phyloP scores from a whole-genome alignment of 371 early-diverging fungal genomes.

The Mucor indicus region DNA sequence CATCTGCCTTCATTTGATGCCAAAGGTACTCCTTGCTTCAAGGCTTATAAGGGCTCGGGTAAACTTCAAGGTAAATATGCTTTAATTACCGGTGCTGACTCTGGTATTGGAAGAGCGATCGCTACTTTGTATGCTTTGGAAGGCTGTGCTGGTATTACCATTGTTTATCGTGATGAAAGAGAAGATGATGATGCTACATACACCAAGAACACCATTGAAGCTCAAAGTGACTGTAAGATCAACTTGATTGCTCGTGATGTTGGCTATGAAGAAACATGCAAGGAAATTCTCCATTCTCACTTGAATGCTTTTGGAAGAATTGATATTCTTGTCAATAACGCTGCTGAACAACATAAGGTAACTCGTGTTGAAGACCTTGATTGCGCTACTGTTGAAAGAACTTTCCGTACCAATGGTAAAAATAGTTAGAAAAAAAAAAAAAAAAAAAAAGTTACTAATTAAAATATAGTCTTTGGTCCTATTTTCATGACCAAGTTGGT shows the following conservation, averaged over 20 bases:
- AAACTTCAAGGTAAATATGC: conserved; percentile 43
- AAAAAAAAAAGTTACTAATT: no score
- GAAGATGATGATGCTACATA: conserved; percentile 50
- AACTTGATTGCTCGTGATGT: conserved; percentile 48
- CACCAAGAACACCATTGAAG: conserved; percentile 45
- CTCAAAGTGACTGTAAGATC: conserved; percentile 38
- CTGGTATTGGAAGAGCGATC: conserved; percentile 48
- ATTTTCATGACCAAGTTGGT: conserved; percentile 56
- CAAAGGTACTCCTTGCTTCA: conserved; percentile 39
- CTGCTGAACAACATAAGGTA: conserved; percentile 56
- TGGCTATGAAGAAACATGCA: conserved; percentile 43
- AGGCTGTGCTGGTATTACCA: conserved; percentile 46
- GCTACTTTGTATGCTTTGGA: conserved; percentile 48
- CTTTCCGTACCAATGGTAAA: conserved; percentile 53
- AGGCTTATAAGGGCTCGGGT: conserved; percentile 40
- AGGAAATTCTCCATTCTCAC: conserved; percentile 42
- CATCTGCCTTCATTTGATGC: conserved; percentile 42
- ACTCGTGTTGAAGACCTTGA: conserved; percentile 35
- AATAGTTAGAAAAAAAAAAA: no score
- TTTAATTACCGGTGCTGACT: conserved; percentile 49
- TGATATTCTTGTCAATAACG: conserved; percentile 64
- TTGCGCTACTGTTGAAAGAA: conserved; percentile 36
- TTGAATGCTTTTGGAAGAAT: conserved; percentile 46
- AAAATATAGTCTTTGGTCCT: conserved; percentile 53
- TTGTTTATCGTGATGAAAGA: conserved; percentile 48